A percentile compares a stretch with the other conserved stretches of the same genome.
These are phyloP conservation scores for Neurospora pannonica DNA, from an alignment of 495 filamentous ascomycete genomes.

Conservation along the genomic window DNA sequence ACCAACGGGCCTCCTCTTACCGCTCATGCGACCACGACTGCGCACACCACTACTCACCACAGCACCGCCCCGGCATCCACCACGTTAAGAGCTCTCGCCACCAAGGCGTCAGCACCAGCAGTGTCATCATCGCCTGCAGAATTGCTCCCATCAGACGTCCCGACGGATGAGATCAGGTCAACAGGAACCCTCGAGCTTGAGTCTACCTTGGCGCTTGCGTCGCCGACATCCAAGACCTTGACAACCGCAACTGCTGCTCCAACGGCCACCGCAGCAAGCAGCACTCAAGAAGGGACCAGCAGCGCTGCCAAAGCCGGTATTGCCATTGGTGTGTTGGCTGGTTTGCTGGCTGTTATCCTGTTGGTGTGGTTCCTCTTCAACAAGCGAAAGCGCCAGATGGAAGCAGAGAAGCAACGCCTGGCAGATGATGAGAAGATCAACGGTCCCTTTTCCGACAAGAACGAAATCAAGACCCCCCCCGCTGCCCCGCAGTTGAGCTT, in stretches of 20 bases:
- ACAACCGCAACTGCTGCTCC: conserved; percentile 1
- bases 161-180: background rate
- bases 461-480: conserved; percentile 23
- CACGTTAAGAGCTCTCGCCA: background rate
- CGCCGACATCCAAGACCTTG: conserved; percentile 10
- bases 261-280: conserved; percentile 15
- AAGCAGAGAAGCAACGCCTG: conserved; percentile 34
- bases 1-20: background rate
- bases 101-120: background rate
- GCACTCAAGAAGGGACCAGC: conserved; percentile 33
- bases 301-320: conserved; percentile 73
- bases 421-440: conserved; percentile 51
- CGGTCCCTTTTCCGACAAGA: conserved; percentile 34
- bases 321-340: conserved; percentile 62
- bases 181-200: background rate
- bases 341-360: conserved; percentile 51
- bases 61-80: background rate
- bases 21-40: background rate
- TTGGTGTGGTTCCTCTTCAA: conserved; percentile 61
- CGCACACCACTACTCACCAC: background rate
- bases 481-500: conserved; percentile 69
- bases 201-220: conserved; percentile 7
- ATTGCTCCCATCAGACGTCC: background rate
- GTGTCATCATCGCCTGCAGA: background rate
- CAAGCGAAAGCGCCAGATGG: conserved; percentile 44